Conservation (phyloP, 768 basidiomycete species). For the Xanthoconium purpureum region DNA sequence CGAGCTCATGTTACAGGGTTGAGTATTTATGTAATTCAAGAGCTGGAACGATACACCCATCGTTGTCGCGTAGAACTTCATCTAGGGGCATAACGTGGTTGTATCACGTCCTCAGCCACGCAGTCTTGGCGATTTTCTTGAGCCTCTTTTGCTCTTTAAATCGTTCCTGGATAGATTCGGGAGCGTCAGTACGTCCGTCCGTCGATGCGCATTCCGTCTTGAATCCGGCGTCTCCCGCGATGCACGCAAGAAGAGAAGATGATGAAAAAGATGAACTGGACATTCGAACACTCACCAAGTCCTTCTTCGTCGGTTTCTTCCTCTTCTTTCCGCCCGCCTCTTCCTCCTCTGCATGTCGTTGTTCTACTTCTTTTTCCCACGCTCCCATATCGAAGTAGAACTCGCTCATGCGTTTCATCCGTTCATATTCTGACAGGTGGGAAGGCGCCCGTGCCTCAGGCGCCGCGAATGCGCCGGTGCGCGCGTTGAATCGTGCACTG, state of each 20-base stretch:
- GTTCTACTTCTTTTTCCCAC: constrained; percentile 72
- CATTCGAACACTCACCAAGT: constrained; percentile 55
- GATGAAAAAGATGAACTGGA: constrained; percentile 13
- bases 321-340: constrained; percentile 66
- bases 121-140: constrained; percentile 87
- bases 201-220: constrained; percentile 17
- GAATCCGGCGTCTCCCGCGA: constrained; percentile 18
- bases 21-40: background rate
- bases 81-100: background rate
- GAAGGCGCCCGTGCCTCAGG: constrained; percentile 66
- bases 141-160: constrained; percentile 78
- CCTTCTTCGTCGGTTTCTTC: constrained; percentile 78
- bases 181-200: constrained; percentile 27
- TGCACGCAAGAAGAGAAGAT: constrained; percentile 17
- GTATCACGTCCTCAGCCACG: constrained; percentile 67
- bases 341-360: constrained; percentile 43
- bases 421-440: constrained; percentile 77
- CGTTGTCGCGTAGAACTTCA: background rate
- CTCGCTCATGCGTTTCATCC: constrained; percentile 76
- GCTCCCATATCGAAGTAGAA: constrained; percentile 83
- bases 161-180: constrained; percentile 53
- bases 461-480: constrained; percentile 72
- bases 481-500: constrained; percentile 76
- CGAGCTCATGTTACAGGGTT: background rate
- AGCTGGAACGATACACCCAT: constrained; percentile 5